These are phyloP conservation scores for Vanrija sp. DNA, from an alignment of 1,284 basidiomycete genomes.

Conservation along the genomic window DNA sequence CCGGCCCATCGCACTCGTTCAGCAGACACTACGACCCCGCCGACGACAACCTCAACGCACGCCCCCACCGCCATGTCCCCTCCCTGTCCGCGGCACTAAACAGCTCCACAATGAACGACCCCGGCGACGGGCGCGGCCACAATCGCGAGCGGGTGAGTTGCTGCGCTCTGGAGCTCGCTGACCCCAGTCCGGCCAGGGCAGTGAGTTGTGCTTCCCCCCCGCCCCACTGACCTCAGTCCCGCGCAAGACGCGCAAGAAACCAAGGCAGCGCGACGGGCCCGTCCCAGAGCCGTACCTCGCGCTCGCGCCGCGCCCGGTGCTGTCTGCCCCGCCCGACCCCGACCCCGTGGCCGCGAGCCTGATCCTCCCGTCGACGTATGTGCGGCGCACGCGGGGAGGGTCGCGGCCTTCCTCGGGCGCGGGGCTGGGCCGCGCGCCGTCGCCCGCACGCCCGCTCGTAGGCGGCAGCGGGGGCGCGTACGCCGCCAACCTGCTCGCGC, in stretches of 20 bases:
- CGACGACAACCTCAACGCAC: background rate
- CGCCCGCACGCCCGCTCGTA: too few relatives aligned
- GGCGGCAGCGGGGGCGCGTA: too few relatives aligned
- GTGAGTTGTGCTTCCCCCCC: background rate
- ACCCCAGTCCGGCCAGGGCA: background rate
- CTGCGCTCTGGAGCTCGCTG: too few relatives aligned
- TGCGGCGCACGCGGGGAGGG: background rate
- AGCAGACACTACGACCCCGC: background rate
- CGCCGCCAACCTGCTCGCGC: conserved; percentile 25
- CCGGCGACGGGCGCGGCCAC: background rate
- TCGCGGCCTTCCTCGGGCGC: background rate
- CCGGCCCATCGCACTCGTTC: background rate
- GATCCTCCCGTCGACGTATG: conserved; percentile 23
- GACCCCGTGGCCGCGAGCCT: conserved; percentile 9
- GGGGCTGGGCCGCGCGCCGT: too few relatives aligned
- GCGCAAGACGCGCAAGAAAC: conserved; percentile 29
- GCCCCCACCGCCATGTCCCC: background rate
- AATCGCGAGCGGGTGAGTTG: background rate
- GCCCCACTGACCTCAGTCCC: background rate
- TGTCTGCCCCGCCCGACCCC: conserved; percentile 3
- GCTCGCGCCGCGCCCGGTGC: conserved; percentile 30
- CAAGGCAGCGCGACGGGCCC: conserved; percentile 16
- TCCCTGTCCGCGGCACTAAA: background rate
- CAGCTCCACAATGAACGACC: conserved; percentile 4
- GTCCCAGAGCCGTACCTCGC: conserved; percentile 41